Evolutionary conservation across 805 yeast species (phyloP).

Genomic region (Scheffersomyces ergatensis): DNA sequence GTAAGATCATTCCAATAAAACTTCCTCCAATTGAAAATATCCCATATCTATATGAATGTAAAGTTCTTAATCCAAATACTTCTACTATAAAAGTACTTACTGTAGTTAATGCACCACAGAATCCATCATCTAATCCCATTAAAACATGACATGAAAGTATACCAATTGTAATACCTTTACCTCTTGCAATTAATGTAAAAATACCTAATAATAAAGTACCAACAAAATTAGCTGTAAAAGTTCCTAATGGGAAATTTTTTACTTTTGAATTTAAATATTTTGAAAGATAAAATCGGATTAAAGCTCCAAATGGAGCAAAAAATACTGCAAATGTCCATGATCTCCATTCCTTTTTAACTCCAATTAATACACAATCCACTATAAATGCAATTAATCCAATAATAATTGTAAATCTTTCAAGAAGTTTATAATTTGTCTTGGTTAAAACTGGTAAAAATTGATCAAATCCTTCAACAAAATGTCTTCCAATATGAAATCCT

Average conservation of each 20-base stretch:
- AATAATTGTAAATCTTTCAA: slow-evolving; percentile 12
- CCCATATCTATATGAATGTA: slow-evolving; percentile 51
- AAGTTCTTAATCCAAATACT: slow-evolving; percentile 32
- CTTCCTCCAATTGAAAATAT: slow-evolving; percentile 43
- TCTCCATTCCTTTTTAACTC: slow-evolving; percentile 50
- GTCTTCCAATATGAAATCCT: slow-evolving; percentile 60
- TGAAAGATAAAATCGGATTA: slow-evolving; percentile 54
- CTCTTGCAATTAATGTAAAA: slow-evolving; percentile 43
- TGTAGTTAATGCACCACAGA: slow-evolving; percentile 71
- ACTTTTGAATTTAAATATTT: slow-evolving; percentile 42
- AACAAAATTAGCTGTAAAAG: slow-evolving; percentile 45
- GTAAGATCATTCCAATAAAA: slow-evolving; percentile 51
- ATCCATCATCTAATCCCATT: slow-evolving; percentile 58
- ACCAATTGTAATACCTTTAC: slow-evolving; percentile 34
- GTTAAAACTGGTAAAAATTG: slow-evolving; percentile 11
- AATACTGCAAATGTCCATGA: slow-evolving; percentile 66
- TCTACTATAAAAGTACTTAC: slow-evolving; percentile 79
- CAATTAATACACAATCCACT: slow-evolving; percentile 41
- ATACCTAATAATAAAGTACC: slow-evolving; percentile 47
- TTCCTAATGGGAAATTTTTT: slow-evolving; percentile 53
- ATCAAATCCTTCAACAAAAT: slow-evolving; percentile 34
- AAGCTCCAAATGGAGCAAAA: slow-evolving; percentile 73
- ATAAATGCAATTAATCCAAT: slow-evolving; percentile 25
- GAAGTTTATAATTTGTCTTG: slow-evolving; percentile 17
- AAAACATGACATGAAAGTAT: slow-evolving; percentile 49